These are phyloP conservation scores for Phaffia australis DNA, from an alignment of 768 basidiomycete species.

Conservation along the genomic window DNA sequence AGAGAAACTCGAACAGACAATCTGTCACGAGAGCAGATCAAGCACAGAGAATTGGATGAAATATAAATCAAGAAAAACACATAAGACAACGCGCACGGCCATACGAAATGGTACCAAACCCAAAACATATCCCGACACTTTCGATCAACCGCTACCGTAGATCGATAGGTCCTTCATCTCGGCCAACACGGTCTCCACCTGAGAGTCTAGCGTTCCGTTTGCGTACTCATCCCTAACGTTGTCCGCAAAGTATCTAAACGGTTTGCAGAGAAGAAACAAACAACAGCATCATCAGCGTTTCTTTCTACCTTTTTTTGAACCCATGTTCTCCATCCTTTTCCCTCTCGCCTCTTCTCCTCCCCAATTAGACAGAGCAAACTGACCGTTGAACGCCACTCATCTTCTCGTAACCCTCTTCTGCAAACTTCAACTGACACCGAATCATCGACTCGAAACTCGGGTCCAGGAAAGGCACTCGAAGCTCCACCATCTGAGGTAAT, in stretches of 20 bases:
- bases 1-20: too few species aligned
- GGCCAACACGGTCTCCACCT: slow-evolving; percentile 93
- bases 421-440: slow-evolving; percentile 92
- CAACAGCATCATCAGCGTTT: neutral
- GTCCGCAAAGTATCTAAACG: slow-evolving; percentile 69
- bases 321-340: too few species aligned
- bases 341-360: too few species aligned
- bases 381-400: slow-evolving; percentile 85
- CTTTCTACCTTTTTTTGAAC: too few species aligned
- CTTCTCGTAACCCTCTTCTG: slow-evolving; percentile 96
- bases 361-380: slow-evolving; percentile 20
- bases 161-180: slow-evolving; percentile 96
- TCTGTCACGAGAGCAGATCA: neutral
- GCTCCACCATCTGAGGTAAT: slow-evolving; percentile 80
- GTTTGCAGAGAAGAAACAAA: too few species aligned
- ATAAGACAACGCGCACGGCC: neutral
- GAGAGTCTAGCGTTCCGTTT: slow-evolving; percentile 86
- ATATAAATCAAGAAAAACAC: neutral
- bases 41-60: neutral
- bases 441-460: slow-evolving; percentile 96
- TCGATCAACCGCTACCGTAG: slow-evolving; percentile 47
- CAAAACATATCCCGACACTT: neutral
- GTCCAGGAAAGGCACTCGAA: slow-evolving; percentile 95
- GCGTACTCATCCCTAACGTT: slow-evolving; percentile 92
- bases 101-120: neutral